Evolutionary conservation across 2,329 filamentous ascomycete species (phyloP).

Genomic region (Atkinsonella hypoxylon): DNA sequence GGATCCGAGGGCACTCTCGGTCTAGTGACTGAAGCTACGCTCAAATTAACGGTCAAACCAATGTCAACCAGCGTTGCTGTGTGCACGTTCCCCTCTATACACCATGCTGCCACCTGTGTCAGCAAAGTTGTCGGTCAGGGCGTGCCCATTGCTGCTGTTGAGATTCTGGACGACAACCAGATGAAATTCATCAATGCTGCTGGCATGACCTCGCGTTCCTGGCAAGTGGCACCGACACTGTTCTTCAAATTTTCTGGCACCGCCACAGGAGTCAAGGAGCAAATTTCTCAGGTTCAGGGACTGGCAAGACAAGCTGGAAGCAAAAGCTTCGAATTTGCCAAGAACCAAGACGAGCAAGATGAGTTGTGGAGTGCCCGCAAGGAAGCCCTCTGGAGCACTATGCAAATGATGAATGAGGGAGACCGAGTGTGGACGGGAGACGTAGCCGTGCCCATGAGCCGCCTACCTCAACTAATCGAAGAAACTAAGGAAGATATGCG

Average conservation of each 20-base stretch:
- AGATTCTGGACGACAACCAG: slow-evolving; percentile 85
- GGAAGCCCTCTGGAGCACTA: slow-evolving; percentile 71
- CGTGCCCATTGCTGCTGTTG: slow-evolving; percentile 79
- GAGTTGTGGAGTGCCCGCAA: slow-evolving; percentile 79
- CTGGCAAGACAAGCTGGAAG: slow-evolving; percentile 50
- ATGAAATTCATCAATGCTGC: slow-evolving; percentile 61
- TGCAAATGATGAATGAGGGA: slow-evolving; percentile 51
- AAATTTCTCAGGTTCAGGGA: slow-evolving; percentile 54
- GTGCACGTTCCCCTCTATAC: slow-evolving; percentile 44
- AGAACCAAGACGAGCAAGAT: slow-evolving; percentile 52
- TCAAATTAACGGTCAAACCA: slow-evolving; percentile 76
- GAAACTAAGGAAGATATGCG: slow-evolving; percentile 43
- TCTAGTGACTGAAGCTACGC: slow-evolving; percentile 78
- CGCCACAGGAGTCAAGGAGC: slow-evolving; percentile 60
- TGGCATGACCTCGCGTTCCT: slow-evolving; percentile 52
- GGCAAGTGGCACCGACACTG: slow-evolving; percentile 63
- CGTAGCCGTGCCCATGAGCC: slow-evolving; percentile 70
- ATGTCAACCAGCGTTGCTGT: slow-evolving; percentile 73
- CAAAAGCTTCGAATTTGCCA: slow-evolving; percentile 68
- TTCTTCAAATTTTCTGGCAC: slow-evolving; percentile 81
- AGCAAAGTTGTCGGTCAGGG: slow-evolving; percentile 68
- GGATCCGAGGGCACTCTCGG: slow-evolving; percentile 87
- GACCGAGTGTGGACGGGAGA: slow-evolving; percentile 78
- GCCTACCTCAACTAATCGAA: slow-evolving; percentile 64
- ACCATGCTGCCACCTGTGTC: slow-evolving; percentile 67